Conservation (phyloP, 176 grass and related monocot genomes). For the Oryza glumipatula region DNA sequence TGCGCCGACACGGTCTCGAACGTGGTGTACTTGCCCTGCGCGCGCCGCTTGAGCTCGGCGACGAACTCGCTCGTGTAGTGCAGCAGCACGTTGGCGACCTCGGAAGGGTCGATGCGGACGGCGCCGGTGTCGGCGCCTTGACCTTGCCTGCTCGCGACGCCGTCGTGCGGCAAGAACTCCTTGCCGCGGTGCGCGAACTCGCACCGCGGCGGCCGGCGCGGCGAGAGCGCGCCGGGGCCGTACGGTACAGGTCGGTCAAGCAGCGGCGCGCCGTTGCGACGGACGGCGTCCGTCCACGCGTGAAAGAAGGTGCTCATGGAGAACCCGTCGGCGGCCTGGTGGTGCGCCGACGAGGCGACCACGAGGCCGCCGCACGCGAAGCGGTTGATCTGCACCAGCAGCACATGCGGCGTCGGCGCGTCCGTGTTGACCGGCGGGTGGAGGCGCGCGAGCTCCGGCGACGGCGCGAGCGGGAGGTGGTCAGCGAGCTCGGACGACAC, state of each 20-base stretch:
- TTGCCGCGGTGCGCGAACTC: conserved; percentile 55
- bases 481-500: conserved; percentile 38
- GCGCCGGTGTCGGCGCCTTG: background rate
- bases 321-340: conserved; percentile 53
- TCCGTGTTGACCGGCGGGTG: background rate
- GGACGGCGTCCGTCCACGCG: conserved; percentile 45
- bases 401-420: background rate
- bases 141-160: background rate
- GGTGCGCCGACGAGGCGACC: conserved; percentile 43
- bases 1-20: conserved; percentile 61
- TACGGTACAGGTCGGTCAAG: conserved; percentile 1
- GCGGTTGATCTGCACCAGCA: conserved; percentile 59
- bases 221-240: conserved; percentile 23
- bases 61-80: conserved; percentile 47
- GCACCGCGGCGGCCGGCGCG: conserved; percentile 43
- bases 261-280: background rate
- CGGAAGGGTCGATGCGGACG: background rate
- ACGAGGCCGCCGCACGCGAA: conserved; percentile 60
- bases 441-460: conserved; percentile 23
- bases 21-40: conserved; percentile 42
- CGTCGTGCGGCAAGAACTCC: conserved; percentile 38
- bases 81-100: conserved; percentile 50
- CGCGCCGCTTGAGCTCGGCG: conserved; percentile 34
- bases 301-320: conserved; percentile 57
- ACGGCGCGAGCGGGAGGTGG: conserved; percentile 46